Conservation (phyloP, 2,329 filamentous ascomycete species). For the Talaromyces albobiverticillius region DNA sequence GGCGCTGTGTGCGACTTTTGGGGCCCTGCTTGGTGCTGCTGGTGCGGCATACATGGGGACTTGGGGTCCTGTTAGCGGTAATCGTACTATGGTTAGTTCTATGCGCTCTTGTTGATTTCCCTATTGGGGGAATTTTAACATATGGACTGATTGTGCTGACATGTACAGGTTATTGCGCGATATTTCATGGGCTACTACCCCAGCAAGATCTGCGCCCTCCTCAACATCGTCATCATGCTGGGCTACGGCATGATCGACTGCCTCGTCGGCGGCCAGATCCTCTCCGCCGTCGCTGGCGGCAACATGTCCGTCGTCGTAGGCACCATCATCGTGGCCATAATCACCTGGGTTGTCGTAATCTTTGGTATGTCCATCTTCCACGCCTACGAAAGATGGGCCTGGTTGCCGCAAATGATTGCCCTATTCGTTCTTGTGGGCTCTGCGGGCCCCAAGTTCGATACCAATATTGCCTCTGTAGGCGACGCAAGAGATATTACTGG, state of each 20-base stretch:
- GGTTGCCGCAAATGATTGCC: conserved; percentile 41
- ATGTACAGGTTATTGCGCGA: conserved; percentile 35
- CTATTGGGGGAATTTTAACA: too few species aligned
- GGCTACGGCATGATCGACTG: conserved; percentile 44
- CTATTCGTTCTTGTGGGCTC: conserved; percentile 41
- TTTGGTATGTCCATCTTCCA: conserved; percentile 44
- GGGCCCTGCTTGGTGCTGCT: conserved; percentile 31
- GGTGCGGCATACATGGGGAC: conserved; percentile 41
- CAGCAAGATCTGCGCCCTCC: conserved; percentile 36
- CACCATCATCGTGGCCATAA: conserved; percentile 35
- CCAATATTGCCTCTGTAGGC: conserved; percentile 27
- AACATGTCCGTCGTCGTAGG: conserved; percentile 38
- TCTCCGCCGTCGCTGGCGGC: conserved; percentile 39
- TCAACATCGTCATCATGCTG: conserved; percentile 43
- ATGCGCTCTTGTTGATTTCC: background rate
- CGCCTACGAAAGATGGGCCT: conserved; percentile 42
- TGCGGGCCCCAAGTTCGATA: conserved; percentile 37
- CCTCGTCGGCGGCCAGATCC: conserved; percentile 44
- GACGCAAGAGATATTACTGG: conserved; percentile 28
- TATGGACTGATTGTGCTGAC: background rate
- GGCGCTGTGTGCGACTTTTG: conserved; percentile 37
- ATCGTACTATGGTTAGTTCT: conserved; percentile 38
- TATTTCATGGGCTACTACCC: conserved; percentile 46
- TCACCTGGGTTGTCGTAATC: conserved; percentile 34
- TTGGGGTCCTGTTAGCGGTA: conserved; percentile 41